These are phyloP conservation scores for Amylostereum chailletii DNA, from an alignment of 1,284 basidiomycete species.

Conservation along the genomic window DNA sequence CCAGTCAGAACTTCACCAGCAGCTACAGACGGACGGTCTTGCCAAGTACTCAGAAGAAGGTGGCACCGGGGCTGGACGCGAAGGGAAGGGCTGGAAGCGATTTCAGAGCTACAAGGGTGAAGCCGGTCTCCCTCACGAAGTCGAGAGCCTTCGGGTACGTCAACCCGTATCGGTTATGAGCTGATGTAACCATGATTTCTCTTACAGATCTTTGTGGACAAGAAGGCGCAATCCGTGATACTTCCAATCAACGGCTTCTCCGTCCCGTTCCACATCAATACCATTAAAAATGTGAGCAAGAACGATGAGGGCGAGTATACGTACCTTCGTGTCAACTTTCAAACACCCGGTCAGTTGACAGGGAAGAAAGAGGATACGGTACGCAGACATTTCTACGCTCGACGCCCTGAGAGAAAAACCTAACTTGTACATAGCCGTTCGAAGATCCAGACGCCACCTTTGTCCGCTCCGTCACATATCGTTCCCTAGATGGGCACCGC, in stretches of 20 bases:
- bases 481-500: constrained; percentile 83
- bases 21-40: constrained; percentile 77
- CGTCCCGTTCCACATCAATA: constrained; percentile 97
- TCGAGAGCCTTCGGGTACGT: constrained; percentile 68
- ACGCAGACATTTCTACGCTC: constrained; percentile 11
- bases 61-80: constrained; percentile 62
- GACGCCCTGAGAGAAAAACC: neutral
- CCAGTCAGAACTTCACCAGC: constrained; percentile 78
- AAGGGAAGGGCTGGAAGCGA: constrained; percentile 88
- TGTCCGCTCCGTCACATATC: constrained; percentile 91
- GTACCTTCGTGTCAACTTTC: constrained; percentile 95
- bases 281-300: constrained; percentile 97
- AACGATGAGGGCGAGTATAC: constrained; percentile 96
- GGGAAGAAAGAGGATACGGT: constrained; percentile 99
- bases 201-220: constrained; percentile 81
- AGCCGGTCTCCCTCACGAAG: constrained; percentile 76
- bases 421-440: constrained; percentile 59
- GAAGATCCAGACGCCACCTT: constrained; percentile 97
- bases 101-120: constrained; percentile 98
- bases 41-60: constrained; percentile 78
- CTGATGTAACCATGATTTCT: constrained; percentile 5
- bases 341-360: constrained; percentile 94
- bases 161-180: neutral
- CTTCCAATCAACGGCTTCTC: constrained; percentile 93
- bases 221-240: constrained; percentile 84